These are phyloP conservation scores for Fusarium palustre DNA, from an alignment of 2,329 filamentous ascomycete genomes.

Conservation along the genomic window DNA sequence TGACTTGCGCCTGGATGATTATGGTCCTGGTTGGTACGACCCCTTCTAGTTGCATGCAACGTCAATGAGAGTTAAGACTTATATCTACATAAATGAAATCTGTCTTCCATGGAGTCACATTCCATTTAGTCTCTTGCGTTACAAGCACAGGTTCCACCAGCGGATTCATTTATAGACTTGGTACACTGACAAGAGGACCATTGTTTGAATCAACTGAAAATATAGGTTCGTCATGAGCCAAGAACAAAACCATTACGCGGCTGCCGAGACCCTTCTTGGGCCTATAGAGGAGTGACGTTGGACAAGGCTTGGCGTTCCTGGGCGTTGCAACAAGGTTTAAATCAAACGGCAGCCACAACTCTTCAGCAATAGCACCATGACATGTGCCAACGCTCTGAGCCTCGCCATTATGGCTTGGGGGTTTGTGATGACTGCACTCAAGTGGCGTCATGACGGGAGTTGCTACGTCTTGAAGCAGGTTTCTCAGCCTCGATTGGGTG, in stretches of 20 bases:
- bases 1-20: background rate
- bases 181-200: background rate
- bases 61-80: background rate
- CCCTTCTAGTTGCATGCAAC: background rate
- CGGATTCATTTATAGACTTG: background rate
- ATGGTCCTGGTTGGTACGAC: accelerated
- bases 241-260: constrained; percentile 3
- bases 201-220: background rate
- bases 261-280: constrained; percentile 17
- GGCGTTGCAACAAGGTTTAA: constrained; percentile 17
- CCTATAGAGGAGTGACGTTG: constrained; percentile 6
- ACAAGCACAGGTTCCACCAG: background rate
- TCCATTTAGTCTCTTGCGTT: background rate
- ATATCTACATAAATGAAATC: no score
- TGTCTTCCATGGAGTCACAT: background rate
- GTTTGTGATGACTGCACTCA: background rate
- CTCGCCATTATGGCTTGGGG: background rate
- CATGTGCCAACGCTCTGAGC: constrained; percentile 24
- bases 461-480: constrained; percentile 1
- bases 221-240: background rate
- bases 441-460: constrained; percentile 25
- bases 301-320: constrained; percentile 14
- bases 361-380: constrained; percentile 3
- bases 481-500: background rate
- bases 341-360: constrained; percentile 12